These are phyloP conservation scores for Solanum peruvianum DNA, from an alignment of 257 asterid genomes.

Conservation along the genomic window DNA sequence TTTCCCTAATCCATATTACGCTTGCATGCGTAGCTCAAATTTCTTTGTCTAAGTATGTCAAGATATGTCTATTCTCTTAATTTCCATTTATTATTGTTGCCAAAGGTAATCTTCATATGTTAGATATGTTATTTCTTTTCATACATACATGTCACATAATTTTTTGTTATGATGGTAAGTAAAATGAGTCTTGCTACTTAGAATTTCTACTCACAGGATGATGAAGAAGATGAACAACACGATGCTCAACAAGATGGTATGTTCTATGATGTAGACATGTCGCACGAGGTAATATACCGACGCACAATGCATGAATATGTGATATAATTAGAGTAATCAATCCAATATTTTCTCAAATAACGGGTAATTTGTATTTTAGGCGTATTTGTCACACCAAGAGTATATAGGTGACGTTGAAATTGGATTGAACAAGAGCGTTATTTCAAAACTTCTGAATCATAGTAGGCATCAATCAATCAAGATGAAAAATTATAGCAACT, in stretches of 20 bases:
- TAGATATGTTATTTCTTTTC: background rate
- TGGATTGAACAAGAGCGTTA: background rate
- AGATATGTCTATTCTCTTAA: background rate
- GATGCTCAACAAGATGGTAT: background rate
- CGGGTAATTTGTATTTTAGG: background rate
- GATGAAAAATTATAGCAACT: background rate
- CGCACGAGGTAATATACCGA: background rate
- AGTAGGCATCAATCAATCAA: background rate
- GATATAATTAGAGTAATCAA: background rate
- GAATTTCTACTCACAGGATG: background rate
- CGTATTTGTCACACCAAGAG: background rate
- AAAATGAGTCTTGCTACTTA: background rate
- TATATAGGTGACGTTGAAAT: background rate
- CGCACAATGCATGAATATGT: background rate
- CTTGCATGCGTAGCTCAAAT: background rate
- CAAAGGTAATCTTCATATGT: background rate
- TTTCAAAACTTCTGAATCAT: background rate
- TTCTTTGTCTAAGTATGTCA: background rate
- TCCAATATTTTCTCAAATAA: background rate
- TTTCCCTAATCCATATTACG: too few relatives aligned
- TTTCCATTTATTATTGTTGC: background rate
- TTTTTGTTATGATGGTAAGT: background rate
- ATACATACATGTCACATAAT: background rate
- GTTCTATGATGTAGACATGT: background rate
- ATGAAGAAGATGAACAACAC: background rate